These are phyloP conservation scores for Phytopythium helicoides DNA, from an alignment of 352 stramenopile species.

Conservation along the genomic window DNA sequence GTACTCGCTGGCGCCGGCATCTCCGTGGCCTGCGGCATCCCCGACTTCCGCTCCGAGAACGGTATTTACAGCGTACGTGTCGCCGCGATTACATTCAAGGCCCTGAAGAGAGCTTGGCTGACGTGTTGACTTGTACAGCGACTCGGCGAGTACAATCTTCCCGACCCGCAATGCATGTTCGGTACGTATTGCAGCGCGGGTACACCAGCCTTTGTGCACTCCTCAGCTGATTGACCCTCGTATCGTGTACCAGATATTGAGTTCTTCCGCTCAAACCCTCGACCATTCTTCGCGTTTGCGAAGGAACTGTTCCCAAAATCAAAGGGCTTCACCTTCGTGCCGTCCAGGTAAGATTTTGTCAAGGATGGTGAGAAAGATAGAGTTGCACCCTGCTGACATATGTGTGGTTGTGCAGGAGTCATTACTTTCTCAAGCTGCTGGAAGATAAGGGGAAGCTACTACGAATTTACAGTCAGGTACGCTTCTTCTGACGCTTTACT, in stretches of 20 bases:
- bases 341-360: too few species aligned
- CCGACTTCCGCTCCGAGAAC: slow-evolving; percentile 96
- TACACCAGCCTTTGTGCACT: too few species aligned
- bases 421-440: slow-evolving; percentile 95
- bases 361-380: too few species aligned
- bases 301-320: slow-evolving; percentile 83
- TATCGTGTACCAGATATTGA: too few species aligned
- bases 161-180: slow-evolving; percentile 88
- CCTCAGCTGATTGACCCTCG: too few species aligned
- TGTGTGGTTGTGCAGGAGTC: too few species aligned
- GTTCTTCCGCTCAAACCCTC: slow-evolving; percentile 95
- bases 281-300: slow-evolving; percentile 97
- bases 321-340: slow-evolving; percentile 81
- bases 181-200: too few species aligned
- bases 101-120: too few species aligned
- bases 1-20: slow-evolving; percentile 95
- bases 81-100: too few species aligned
- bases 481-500: neutral
- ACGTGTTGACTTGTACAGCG: slow-evolving; percentile 27
- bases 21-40: slow-evolving; percentile 96
- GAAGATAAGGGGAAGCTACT: slow-evolving; percentile 92
- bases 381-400: too few species aligned
- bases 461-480: slow-evolving; percentile 89
- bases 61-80: slow-evolving; percentile 90
- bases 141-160: slow-evolving; percentile 77